phyloP scores from a whole-genome alignment of 805 yeast genomes.

The Starmerella roubikii region DNA sequence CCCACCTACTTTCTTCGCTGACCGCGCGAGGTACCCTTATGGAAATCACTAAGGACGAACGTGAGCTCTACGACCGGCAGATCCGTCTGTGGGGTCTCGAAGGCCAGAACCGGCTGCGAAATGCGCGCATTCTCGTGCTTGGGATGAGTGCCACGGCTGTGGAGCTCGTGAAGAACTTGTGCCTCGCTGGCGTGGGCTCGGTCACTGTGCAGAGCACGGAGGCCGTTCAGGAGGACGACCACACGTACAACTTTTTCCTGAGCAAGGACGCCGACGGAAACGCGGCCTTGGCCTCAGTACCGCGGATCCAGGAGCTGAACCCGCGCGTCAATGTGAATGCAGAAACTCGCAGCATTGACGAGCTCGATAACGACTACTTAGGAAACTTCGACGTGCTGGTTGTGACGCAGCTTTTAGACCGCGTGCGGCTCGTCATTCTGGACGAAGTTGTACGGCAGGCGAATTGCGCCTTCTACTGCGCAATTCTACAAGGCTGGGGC shows the following conservation, averaged over 20 bases:
- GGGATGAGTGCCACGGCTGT: conserved; percentile 65
- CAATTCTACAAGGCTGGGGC: conserved; percentile 64
- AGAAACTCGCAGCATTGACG: conserved; percentile 29
- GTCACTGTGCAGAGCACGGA: conserved; percentile 44
- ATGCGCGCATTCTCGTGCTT: conserved; percentile 55
- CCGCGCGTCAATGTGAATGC: conserved; percentile 51
- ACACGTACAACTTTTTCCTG: conserved; percentile 52
- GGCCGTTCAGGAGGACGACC: conserved; percentile 31
- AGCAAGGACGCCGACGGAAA: conserved; percentile 33
- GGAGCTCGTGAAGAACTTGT: conserved; percentile 65
- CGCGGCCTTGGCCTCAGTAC: conserved; percentile 34
- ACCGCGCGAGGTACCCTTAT: too few species aligned
- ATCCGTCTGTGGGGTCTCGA: conserved; percentile 93
- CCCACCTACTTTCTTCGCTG: too few species aligned
- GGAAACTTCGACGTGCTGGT: conserved; percentile 54
- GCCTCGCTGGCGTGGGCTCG: conserved; percentile 58
- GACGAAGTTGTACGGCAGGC: conserved; percentile 44
- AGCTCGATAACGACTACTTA: conserved; percentile 30
- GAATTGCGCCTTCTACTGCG: conserved; percentile 51
- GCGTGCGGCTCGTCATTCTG: conserved; percentile 31
- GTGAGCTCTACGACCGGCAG: conserved; percentile 70
- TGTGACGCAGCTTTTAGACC: conserved; percentile 47
- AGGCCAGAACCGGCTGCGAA: conserved; percentile 66
- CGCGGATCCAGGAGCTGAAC: conserved; percentile 58
- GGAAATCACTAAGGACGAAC: conserved; percentile 18